A percentile compares a stretch with the other conserved stretches of the same genome.
Evolutionary conservation across 2,329 filamentous ascomycete genomes (phyloP).

Genomic region (Microsporum audouinii): DNA sequence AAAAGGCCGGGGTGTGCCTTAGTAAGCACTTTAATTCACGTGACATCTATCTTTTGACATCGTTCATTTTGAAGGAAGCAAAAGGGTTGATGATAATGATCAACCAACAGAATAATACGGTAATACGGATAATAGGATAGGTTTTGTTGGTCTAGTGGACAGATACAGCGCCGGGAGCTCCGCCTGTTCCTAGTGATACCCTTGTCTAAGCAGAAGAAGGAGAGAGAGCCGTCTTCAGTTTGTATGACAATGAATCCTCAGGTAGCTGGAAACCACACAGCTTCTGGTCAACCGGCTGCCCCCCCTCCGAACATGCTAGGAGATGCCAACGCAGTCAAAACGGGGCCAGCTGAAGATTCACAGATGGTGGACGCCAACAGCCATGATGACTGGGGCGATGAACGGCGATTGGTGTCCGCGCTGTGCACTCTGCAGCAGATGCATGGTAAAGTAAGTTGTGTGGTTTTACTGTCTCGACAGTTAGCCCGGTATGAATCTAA

Average conservation of each 20-base stretch:
- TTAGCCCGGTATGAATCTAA: not conserved
- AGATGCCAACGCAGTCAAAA: not conserved
- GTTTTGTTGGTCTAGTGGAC: not conserved
- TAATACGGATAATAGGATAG: not conserved
- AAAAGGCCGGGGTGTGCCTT: not conserved
- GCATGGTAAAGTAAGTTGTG: conserved; percentile 19
- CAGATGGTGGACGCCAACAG: not conserved
- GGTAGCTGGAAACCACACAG: not conserved
- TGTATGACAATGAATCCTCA: not conserved
- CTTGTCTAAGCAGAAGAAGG: not conserved
- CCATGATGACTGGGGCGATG: conserved; percentile 21
- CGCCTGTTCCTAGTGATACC: not conserved
- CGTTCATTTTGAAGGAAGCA: not conserved
- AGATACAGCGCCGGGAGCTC: no score
- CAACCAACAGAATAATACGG: not conserved
- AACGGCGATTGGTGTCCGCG: conserved; percentile 30
- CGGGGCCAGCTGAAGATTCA: not conserved
- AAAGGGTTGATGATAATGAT: not conserved
- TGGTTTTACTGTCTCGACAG: no score
- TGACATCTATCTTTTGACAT: not conserved
- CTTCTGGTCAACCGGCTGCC: not conserved
- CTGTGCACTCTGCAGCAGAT: conserved; percentile 32
- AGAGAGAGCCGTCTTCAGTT: not conserved
- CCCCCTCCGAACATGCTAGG: not conserved
- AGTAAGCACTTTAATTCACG: not conserved